Evolutionary conservation across 305 asterid species (phyloP).

Genomic region (Withania somnifera): DNA sequence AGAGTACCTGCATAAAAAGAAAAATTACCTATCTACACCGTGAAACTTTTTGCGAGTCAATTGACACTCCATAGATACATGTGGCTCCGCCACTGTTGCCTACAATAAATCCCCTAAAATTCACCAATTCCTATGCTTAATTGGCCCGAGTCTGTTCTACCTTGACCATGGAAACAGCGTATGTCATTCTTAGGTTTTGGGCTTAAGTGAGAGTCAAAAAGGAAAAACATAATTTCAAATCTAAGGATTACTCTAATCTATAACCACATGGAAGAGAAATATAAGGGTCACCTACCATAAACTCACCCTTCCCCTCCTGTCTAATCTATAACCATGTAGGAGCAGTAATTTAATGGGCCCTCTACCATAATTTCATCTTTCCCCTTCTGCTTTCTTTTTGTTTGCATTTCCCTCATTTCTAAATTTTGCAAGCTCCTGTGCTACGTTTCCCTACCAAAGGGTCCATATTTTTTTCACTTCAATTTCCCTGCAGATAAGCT

Average conservation of each 20-base stretch:
- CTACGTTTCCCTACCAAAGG: background rate
- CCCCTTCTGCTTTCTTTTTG: background rate
- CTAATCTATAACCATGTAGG: background rate
- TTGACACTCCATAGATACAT: too few species aligned
- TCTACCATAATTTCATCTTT: background rate
- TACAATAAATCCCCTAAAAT: background rate
- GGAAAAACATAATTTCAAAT: background rate
- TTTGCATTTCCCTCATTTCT: background rate
- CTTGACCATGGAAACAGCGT: background rate
- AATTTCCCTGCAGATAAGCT: background rate
- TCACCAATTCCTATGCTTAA: background rate
- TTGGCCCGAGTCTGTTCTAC: background rate
- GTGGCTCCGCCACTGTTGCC: background rate
- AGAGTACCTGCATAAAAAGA: too few species aligned
- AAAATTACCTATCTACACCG: too few species aligned
- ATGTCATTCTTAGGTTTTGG: background rate
- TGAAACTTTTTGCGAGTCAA: too few species aligned
- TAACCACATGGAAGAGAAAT: background rate
- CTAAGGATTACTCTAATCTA: background rate
- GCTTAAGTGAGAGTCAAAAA: background rate
- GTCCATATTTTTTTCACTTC: background rate
- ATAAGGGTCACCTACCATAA: background rate
- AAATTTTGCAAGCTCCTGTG: background rate
- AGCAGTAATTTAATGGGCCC: background rate
- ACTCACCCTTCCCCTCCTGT: background rate